Base-by-base conservation (phyloP, 495 filamentous ascomycete species). In the Xylaria castorea region DNA sequence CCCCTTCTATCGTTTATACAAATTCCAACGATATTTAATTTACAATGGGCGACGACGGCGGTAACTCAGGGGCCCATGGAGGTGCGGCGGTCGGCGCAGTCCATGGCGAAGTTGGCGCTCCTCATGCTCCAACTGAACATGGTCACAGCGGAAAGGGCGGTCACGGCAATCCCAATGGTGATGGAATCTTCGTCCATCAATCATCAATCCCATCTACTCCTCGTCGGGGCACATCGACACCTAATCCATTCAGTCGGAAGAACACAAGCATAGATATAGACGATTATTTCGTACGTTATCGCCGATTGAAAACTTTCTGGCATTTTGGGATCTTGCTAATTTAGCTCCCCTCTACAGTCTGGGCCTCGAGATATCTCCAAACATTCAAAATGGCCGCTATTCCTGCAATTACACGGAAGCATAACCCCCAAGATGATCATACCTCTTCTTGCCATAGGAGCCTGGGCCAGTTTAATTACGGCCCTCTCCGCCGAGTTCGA, bases 311-410 rank as follows among this genome's bases (percentile, higher is more conserved):
- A 12, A 30, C 32, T 53, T 50, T 2, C 0, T n/a, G 25, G 30
- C 1, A 61, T 18, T 25, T n/a, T n/a, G 12, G 0, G 7, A 55
- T 38, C 30, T 36, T 71, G 34, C 70, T 71, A 40, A 71, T 48
- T 8, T 22, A 3, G 38, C 11, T 22, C 27, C 22, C 14, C 12
- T 38, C 36, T 36, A 55, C 25, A 86, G 85, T 83, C 83, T 30
- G 88, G 89, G 5, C 93, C 93, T 55, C 86, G 92, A 42, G 90
- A 94, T 77, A 86, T 92, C 42, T 84, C 91, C 38, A 87, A 87
- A 66, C 93, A 95, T 77, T 94, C 93, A 16, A 95, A 93, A 87
- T 91, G 92, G 85, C 93, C 93, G 20, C 87, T 91, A 71, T 92
- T 94, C 78, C 75, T 95, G 75, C 91, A 92, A 71, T 86, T 96